Evolutionary conservation across 306 rosid species (phyloP).

Genomic region (Macrotyloma uniflorum): DNA sequence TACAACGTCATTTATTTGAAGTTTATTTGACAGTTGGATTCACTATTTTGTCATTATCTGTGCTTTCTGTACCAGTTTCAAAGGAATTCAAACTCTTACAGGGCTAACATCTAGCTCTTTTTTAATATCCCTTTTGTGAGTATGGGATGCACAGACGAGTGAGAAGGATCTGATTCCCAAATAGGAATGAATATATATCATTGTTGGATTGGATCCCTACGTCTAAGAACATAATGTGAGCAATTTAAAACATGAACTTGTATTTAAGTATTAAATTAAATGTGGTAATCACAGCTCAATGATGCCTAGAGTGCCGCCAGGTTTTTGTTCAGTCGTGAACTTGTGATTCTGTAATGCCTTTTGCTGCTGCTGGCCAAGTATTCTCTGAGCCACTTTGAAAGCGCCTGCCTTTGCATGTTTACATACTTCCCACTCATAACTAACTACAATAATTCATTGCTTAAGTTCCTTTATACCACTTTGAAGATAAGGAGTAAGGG

Average conservation of each 20-base stretch:
- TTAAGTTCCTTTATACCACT: not conserved
- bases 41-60: not conserved
- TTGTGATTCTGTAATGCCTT: not conserved
- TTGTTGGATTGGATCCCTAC: not conserved
- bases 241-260: conserved; percentile 1
- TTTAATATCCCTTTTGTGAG: not conserved
- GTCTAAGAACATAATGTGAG: not conserved
- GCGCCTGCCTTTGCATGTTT: not conserved
- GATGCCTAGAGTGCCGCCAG: not conserved
- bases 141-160: not conserved
- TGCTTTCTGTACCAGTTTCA: not conserved
- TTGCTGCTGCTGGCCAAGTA: not conserved
- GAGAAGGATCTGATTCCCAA: not conserved
- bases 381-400: not conserved
- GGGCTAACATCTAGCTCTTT: not conserved
- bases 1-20: conserved; percentile 4
- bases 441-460: not conserved
- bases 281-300: not conserved
- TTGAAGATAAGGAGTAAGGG: not conserved
- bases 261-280: not conserved
- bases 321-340: not conserved
- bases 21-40: conserved; percentile 27
- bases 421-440: not conserved
- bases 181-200: not conserved
- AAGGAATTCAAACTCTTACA: not conserved